phyloP scores from a whole-genome alignment of 139 green algal genomes.

The Chlorella sp. region DNA sequence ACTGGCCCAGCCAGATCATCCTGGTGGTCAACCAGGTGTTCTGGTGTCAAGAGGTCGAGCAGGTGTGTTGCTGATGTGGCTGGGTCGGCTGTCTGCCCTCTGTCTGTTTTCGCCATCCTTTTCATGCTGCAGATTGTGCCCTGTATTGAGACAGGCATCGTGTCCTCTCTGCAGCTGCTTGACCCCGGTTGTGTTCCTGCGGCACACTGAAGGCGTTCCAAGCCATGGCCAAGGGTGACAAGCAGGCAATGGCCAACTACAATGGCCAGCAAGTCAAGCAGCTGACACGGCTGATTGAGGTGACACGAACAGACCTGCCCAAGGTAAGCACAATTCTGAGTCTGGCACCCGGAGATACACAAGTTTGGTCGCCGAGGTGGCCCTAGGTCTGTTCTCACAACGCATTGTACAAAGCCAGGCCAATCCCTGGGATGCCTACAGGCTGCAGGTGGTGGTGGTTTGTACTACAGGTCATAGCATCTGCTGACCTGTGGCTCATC shows the following conservation, averaged over 20 bases:
- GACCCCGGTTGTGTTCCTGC: neutral
- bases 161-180: neutral
- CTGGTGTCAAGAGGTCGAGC: conserved; percentile 84
- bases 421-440: no score
- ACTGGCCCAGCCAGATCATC: conserved; percentile 81
- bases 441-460: no score
- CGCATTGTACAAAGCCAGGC: no score
- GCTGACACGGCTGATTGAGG: conserved; percentile 77
- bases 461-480: no score
- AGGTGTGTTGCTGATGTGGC: no score
- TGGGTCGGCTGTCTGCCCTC: neutral
- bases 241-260: conserved; percentile 67
- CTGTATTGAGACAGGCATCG: neutral
- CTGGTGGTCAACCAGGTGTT: conserved; percentile 88
- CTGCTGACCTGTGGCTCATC: no score
- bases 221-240: conserved; percentile 53
- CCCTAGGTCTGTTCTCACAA: no score
- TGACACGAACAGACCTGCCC: conserved; percentile 54
- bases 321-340: no score
- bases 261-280: conserved; percentile 80
- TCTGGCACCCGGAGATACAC: no score
- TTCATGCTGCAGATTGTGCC: neutral
- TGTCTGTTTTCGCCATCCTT: neutral
- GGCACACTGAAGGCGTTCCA: conserved; percentile 40
- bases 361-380: no score